These are phyloP conservation scores for Zygnema circumcarinatum DNA, from an alignment of 139 green algal genomes.

Conservation along the genomic window DNA sequence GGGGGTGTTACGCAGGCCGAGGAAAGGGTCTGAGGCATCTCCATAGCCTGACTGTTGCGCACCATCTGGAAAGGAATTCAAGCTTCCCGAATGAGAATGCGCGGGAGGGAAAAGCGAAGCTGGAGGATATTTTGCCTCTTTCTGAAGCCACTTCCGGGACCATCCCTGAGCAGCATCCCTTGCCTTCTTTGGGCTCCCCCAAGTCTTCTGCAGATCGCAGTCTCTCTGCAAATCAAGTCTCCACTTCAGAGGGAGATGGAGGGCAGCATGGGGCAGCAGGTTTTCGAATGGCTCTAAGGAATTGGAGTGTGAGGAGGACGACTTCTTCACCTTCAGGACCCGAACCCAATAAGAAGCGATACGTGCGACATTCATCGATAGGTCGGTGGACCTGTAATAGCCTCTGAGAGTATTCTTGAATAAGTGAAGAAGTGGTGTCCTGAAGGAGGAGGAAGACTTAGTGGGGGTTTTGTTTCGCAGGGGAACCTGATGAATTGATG, in stretches of 20 bases:
- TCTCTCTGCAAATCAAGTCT: neutral
- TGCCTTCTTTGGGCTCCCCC: neutral
- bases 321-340: neutral
- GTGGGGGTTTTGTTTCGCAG: too few species aligned
- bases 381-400: too few species aligned
- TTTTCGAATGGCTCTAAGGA: neutral
- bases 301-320: neutral
- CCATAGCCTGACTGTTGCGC: neutral
- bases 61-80: neutral
- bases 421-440: too few species aligned
- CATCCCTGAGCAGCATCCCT: neutral
- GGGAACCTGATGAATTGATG: too few species aligned
- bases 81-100: neutral
- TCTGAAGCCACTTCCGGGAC: too few species aligned
- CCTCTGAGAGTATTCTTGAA: too few species aligned
- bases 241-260: neutral
- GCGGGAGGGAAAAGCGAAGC: too few species aligned
- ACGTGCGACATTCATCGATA: neutral
- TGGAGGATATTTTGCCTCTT: too few species aligned
- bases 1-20: too few species aligned
- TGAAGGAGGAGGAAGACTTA: too few species aligned
- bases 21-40: neutral
- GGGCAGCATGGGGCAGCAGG: neutral
- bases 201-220: neutral
- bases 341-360: neutral